Base-by-base conservation (phyloP, 345 rosid genomes). In the Crucihimalaya himalaica region DNA sequence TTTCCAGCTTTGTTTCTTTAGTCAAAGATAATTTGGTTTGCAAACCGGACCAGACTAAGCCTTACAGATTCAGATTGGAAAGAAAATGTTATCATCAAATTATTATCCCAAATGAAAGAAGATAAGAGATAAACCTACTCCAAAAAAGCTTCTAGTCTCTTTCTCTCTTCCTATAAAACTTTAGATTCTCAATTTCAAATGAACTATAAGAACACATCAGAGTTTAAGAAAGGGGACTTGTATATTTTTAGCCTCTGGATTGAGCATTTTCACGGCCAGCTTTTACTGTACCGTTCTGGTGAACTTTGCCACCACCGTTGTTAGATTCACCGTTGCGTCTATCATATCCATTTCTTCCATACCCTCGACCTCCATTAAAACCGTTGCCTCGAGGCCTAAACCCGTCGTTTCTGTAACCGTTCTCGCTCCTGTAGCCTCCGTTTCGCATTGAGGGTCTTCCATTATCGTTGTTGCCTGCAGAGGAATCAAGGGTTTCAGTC, bases 361-460 rank as follows among this genome's bases (percentile, higher is more conserved):
- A 23, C 19, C 87, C 83, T 12, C 84, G 70, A 8, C 86, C 82
- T 23, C 84, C 85, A 60, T 59, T 79, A 31, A 37, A 77, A 70
- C 70, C 43, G 68, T 78, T 82, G 35, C 88, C 84, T 8, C 84
- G 82, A 67, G 82, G 80, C 83, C 80, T 86, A 66, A 71, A 78
- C 45, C 80, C 84, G 21, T 87, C 86, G 55, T 71, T 81, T 55
- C 86, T 83, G 78, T 79, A 78, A 50, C 89, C 85, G 20, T 79
- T 87, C 46, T 88, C 89, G 15, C 75, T 78, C 55, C 84, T 82
- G 31, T 81, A 83, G 16, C 84, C 85, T 53, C 83, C 85, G 40
- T 86, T 86, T 58, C 86, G 74, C 52, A 50, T 72, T 23, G 79
- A 63, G 27, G 81, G 63, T 37, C 70, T 84, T 23, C 86, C 85